phyloP scores from a whole-genome alignment of 441 rosid genomes.

The Bocquillonia castaneifolia region DNA sequence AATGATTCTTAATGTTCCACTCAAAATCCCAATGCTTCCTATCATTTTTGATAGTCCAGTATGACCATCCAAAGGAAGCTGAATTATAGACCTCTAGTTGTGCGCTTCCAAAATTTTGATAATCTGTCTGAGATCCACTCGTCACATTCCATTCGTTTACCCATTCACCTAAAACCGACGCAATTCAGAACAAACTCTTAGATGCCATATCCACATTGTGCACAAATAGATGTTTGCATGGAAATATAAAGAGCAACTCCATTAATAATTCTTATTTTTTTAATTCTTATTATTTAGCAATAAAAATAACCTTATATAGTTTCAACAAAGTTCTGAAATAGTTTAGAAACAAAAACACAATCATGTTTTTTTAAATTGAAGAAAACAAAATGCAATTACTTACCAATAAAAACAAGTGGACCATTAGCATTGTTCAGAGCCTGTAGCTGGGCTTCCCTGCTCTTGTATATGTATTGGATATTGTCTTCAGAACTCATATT shows the following conservation, averaged over 20 bases:
- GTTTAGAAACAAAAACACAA: too few species aligned
- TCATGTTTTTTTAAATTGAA: background rate
- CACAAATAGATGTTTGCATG: background rate
- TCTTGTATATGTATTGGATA: conserved; percentile 47
- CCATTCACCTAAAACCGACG: conserved; percentile 61
- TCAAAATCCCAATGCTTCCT: conserved; percentile 79
- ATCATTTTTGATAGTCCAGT: conserved; percentile 70
- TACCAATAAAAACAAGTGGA: conserved; percentile 63
- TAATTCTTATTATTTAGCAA: too few species aligned
- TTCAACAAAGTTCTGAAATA: too few species aligned
- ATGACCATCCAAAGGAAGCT: conserved; percentile 81
- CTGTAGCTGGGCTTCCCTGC: conserved; percentile 53
- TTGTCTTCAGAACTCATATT: conserved; percentile 53
- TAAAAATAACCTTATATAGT: too few species aligned
- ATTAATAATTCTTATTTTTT: background rate
- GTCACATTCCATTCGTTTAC: conserved; percentile 68
- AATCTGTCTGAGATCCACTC: conserved; percentile 45
- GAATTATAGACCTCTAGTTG: conserved; percentile 56
- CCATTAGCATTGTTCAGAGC: conserved; percentile 48
- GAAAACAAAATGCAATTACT: conserved; percentile 13
- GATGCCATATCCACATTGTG: background rate
- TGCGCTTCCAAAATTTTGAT: conserved; percentile 58
- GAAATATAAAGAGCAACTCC: background rate
- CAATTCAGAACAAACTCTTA: background rate
- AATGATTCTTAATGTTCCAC: conserved; percentile 59